Conservation (phyloP, 495 filamentous ascomycete species). For the Penicillium silybi region DNA sequence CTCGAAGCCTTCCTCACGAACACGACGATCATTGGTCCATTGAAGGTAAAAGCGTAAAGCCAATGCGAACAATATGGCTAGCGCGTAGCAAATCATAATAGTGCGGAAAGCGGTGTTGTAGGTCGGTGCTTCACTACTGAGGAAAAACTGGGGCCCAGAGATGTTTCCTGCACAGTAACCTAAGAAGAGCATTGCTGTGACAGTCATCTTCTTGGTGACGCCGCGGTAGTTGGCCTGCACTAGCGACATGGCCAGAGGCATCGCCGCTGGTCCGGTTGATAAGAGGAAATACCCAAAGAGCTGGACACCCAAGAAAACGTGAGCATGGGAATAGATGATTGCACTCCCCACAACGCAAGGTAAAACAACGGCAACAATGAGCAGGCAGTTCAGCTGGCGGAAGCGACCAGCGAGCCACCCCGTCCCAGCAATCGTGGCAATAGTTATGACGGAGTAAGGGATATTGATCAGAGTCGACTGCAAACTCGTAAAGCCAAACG, state of each 20-base stretch:
- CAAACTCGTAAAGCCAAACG: constrained; percentile 40
- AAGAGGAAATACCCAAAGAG: constrained; percentile 58
- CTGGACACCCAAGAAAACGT: constrained; percentile 45
- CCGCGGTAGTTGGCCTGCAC: constrained; percentile 59
- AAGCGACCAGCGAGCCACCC: constrained; percentile 38
- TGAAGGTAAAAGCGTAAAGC: constrained; percentile 40
- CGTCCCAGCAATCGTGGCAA: constrained; percentile 29
- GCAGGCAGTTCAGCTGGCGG: constrained; percentile 27
- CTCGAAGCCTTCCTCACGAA: constrained; percentile 37
- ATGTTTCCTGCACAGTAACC: constrained; percentile 43
- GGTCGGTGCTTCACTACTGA: constrained; percentile 27
- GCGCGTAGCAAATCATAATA: constrained; percentile 51
- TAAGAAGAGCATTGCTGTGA: constrained; percentile 41
- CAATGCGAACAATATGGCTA: constrained; percentile 36
- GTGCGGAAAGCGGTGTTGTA: constrained; percentile 46
- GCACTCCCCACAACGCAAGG: constrained; percentile 51
- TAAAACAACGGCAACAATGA: constrained; percentile 26
- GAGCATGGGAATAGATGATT: constrained; percentile 54
- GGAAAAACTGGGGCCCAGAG: constrained; percentile 39
- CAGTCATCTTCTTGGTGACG: constrained; percentile 61
- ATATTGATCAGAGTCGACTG: constrained; percentile 42
- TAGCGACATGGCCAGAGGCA: constrained; percentile 54
- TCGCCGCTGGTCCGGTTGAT: constrained; percentile 48
- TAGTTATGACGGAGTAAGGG: constrained; percentile 41
- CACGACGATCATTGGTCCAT: constrained; percentile 35